phyloP scores from a whole-genome alignment of 2,329 filamentous ascomycete genomes.

The Exophiala lecanii-corni region DNA sequence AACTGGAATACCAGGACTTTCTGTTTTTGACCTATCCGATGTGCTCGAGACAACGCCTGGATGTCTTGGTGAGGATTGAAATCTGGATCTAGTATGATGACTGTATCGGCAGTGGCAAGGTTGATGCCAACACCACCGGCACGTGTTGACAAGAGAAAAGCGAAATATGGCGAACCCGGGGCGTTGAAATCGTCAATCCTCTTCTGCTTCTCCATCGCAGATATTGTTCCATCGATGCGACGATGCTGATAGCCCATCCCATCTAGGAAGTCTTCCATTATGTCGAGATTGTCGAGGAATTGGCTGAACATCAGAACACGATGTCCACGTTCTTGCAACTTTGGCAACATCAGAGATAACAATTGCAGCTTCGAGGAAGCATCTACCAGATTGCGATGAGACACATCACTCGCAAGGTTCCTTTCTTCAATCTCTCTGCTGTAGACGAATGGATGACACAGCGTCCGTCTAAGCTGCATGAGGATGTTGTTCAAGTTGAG shows the following conservation, averaged over 20 bases:
- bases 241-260: constrained; percentile 68
- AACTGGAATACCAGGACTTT: constrained; percentile 95
- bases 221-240: constrained; percentile 80
- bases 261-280: constrained; percentile 85
- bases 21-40: constrained; percentile 92
- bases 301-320: constrained; percentile 94
- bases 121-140: constrained; percentile 98
- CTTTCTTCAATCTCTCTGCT: constrained; percentile 84
- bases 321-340: constrained; percentile 77
- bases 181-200: constrained; percentile 92
- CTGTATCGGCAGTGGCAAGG: constrained; percentile 90
- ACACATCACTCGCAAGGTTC: constrained; percentile 52
- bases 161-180: constrained; percentile 75
- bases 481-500: constrained; percentile 88
- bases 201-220: constrained; percentile 82
- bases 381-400: constrained; percentile 79
- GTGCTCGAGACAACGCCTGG: constrained; percentile 87
- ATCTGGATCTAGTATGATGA: constrained; percentile 94
- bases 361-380: constrained; percentile 86
- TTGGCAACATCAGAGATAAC: constrained; percentile 79
- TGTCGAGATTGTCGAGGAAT: constrained; percentile 79
- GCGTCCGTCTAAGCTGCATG: constrained; percentile 88
- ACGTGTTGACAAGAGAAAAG: constrained; percentile 86
- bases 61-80: constrained; percentile 99
- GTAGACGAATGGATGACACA: constrained; percentile 96